Percentiles rank a stretch among this genome's conserved stretches.
Evolutionary conservation across 306 rosid genomes (phyloP).

Genomic region (Castanospermum australe): DNA sequence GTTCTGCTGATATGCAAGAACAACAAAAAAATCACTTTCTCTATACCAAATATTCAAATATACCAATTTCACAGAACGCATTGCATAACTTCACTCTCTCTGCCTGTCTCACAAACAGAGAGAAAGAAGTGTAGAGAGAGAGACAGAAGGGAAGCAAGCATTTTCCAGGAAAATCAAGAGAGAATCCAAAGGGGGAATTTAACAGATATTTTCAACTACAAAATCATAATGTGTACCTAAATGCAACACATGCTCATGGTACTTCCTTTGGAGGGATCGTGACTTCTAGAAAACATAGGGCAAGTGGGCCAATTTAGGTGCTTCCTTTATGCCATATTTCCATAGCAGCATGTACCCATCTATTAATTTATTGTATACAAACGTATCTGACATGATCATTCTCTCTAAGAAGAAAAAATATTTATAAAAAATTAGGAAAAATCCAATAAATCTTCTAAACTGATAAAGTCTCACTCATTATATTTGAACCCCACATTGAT

Average conservation of each 20-base stretch:
- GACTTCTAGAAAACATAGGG: not conserved
- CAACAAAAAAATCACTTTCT: not conserved
- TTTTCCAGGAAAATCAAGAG: not conserved
- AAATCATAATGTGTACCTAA: not conserved
- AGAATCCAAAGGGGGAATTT: conserved; percentile 12
- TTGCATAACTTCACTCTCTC: not conserved
- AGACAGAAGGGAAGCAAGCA: not conserved
- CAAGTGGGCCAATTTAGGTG: conserved; percentile 19
- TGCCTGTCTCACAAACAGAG: not conserved
- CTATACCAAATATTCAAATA: not conserved
- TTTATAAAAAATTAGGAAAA: not conserved
- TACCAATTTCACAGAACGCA: not conserved
- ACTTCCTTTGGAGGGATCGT: not conserved
- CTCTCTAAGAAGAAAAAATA: not conserved
- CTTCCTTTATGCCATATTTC: not conserved
- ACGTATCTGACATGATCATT: not conserved
- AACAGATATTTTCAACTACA: not conserved
- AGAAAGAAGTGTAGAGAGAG: not conserved
- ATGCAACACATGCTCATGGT: conserved; percentile 28
- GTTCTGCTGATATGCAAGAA: not conserved
- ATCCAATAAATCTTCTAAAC: not conserved
- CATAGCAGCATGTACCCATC: not conserved
- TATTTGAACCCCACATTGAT: not conserved
- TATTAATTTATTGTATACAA: not conserved
- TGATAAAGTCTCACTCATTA: not conserved